Evolutionary conservation across 768 basidiomycete species (phyloP).

Genomic region (Cubamyces lactineus): DNA sequence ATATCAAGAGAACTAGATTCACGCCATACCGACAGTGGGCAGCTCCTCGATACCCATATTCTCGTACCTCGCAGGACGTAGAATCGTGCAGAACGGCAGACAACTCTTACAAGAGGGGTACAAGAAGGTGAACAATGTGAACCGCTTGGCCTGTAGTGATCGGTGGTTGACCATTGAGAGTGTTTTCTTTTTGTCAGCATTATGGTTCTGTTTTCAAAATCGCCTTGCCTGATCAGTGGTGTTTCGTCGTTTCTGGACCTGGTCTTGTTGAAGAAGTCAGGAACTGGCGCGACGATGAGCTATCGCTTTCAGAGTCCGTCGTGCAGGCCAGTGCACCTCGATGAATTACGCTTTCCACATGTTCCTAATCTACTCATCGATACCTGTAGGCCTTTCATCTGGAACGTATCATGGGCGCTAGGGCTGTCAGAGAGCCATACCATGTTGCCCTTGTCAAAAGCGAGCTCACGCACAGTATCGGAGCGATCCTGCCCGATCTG

Average conservation of each 20-base stretch:
- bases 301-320: conserved; percentile 46
- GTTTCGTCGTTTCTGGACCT: conserved; percentile 46
- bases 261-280: conserved; percentile 54
- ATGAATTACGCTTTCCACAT: conserved; percentile 13
- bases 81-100: conserved; percentile 36
- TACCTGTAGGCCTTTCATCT: conserved; percentile 32
- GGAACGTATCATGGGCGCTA: conserved; percentile 36
- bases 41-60: conserved; percentile 39
- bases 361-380: background rate
- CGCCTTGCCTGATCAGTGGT: conserved; percentile 47
- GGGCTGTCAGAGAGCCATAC: conserved; percentile 21
- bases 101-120: conserved; percentile 43
- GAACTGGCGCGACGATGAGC: conserved; percentile 47
- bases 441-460: conserved; percentile 31
- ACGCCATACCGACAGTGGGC: conserved; percentile 37
- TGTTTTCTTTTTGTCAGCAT: conserved; percentile 16
- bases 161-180: too few relatives aligned
- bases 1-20: conserved; percentile 1
- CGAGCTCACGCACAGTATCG: conserved; percentile 32
- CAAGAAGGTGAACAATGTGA: conserved; percentile 34
- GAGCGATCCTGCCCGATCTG: conserved; percentile 25
- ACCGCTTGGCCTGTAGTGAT: conserved; percentile 25
- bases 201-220: conserved; percentile 44
- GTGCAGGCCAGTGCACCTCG: conserved; percentile 42
- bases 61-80: conserved; percentile 37